Percentiles rank a stretch among this genome's conserved stretches.
phyloP scores from a whole-genome alignment of 352 stramenopile species.

The Globisporangium carolinianum region DNA sequence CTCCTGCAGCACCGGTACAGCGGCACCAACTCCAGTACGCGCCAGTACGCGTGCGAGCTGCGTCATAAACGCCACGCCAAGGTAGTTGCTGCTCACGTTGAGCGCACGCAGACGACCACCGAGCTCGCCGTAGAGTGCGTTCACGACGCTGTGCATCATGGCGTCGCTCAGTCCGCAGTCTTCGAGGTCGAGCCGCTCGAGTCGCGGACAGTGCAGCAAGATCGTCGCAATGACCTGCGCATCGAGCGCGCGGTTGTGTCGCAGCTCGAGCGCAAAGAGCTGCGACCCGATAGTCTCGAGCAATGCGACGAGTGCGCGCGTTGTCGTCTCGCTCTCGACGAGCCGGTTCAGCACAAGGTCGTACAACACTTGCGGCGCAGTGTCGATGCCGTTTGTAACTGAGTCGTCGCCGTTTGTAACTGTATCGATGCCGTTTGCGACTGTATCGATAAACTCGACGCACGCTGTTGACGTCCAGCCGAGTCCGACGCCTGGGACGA shows the following conservation, averaged over 20 bases:
- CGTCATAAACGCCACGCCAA: not conserved
- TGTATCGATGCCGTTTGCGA: too few relatives aligned
- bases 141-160: not conserved
- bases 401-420: too few relatives aligned
- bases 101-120: constrained; percentile 2
- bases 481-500: constrained; percentile 8
- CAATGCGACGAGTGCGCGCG: constrained; percentile 2
- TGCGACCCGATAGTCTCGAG: constrained; percentile 3
- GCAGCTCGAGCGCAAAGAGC: constrained; percentile 8
- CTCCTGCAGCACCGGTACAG: not conserved
- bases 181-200: constrained; percentile 10
- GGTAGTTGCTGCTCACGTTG: constrained; percentile 9
- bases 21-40: not conserved
- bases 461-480: constrained; percentile 3
- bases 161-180: not conserved
- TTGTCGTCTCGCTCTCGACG: not conserved
- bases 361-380: not conserved
- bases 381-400: too few relatives aligned
- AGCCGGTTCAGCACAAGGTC: constrained; percentile 7
- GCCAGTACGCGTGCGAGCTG: not conserved
- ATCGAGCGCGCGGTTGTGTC: not conserved
- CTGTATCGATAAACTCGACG: not conserved
- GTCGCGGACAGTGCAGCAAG: not conserved
- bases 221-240: not conserved
- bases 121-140: constrained; percentile 1